Conservation (phyloP, 768 basidiomycete species). For the Amyloporia xantha region DNA sequence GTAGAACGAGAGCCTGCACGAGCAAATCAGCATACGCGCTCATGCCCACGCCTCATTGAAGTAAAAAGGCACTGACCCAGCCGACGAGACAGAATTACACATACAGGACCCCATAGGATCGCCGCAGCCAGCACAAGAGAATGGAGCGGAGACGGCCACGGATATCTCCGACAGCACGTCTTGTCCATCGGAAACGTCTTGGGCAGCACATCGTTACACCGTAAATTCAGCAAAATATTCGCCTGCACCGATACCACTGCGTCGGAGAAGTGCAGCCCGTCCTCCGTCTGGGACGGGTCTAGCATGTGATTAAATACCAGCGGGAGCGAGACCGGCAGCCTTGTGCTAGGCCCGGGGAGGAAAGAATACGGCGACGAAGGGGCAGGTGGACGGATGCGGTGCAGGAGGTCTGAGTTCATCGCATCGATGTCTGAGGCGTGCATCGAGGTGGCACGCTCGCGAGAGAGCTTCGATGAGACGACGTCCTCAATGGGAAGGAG, state of each 20-base stretch:
- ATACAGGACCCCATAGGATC: slow-evolving; percentile 46
- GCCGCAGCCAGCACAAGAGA: slow-evolving; percentile 41
- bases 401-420: slow-evolving; percentile 83
- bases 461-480: slow-evolving; percentile 56
- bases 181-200: slow-evolving; percentile 39
- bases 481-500: slow-evolving; percentile 75
- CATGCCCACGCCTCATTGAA: too few species aligned
- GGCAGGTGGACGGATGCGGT: slow-evolving; percentile 44
- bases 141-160: slow-evolving; percentile 54
- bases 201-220: slow-evolving; percentile 86
- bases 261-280: slow-evolving; percentile 79
- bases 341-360: slow-evolving; percentile 13
- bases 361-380: slow-evolving; percentile 25
- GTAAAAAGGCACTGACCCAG: slow-evolving; percentile 19
- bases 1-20: slow-evolving; percentile 11
- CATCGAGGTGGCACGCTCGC: slow-evolving; percentile 61
- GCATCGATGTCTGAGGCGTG: slow-evolving; percentile 75
- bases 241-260: slow-evolving; percentile 61
- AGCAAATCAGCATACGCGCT: too few species aligned
- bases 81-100: slow-evolving; percentile 29
- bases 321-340: slow-evolving; percentile 50
- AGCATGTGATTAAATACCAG: slow-evolving; percentile 79
- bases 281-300: slow-evolving; percentile 65
- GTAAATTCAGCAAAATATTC: slow-evolving; percentile 69
- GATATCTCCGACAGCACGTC: slow-evolving; percentile 82